Percentiles rank a stretch among this genome's conserved stretches.
Conservation (phyloP, 169 alveolate genomes). For the Cystoisospora suis region DNA sequence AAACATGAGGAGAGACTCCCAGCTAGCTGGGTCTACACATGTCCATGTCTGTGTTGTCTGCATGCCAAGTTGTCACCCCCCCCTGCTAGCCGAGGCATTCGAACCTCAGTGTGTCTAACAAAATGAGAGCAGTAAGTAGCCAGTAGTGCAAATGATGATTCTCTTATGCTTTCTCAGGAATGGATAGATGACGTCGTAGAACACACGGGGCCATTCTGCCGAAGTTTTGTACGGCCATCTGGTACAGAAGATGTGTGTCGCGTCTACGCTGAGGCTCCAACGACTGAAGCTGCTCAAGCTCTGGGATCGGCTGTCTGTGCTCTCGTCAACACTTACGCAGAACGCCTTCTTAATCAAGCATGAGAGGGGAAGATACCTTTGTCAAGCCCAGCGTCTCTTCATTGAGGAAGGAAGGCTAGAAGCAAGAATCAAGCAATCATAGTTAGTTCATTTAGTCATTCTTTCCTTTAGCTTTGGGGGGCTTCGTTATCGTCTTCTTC, state of each 20-base stretch:
- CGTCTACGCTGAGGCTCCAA: constrained; percentile 61
- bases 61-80: no score
- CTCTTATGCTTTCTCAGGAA: no score
- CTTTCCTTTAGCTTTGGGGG: no score
- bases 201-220: constrained; percentile 36
- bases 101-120: no score
- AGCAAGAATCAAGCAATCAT: background rate
- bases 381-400: background rate
- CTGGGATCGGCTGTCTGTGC: background rate
- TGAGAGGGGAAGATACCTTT: background rate
- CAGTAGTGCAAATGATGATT: no score
- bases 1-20: no score
- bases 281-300: background rate
- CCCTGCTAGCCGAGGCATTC: no score
- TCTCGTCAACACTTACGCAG: constrained; percentile 20
- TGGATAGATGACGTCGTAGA: background rate
- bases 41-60: no score
- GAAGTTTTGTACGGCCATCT: constrained; percentile 86
- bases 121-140: no score
- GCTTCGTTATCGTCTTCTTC: no score
- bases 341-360: background rate
- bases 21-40: no score
- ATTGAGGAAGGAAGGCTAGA: background rate
- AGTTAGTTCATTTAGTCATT: no score
- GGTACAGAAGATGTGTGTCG: constrained; percentile 86